Evolutionary conservation across 306 rosid species (phyloP).

Genomic region (Cotoneaster glaucophyllus): DNA sequence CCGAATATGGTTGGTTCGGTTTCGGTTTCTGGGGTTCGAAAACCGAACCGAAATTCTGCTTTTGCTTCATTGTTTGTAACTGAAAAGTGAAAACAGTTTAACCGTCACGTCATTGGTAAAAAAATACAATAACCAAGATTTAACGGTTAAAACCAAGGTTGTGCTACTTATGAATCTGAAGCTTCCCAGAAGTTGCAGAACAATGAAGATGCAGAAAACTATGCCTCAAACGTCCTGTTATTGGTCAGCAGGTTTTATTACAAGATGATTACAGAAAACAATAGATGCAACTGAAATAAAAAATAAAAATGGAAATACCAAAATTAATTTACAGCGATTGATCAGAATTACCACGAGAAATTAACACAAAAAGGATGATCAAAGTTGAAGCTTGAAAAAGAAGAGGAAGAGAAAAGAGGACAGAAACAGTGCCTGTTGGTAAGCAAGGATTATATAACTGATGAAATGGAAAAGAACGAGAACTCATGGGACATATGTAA

Average conservation of each 20-base stretch:
- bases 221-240: neutral
- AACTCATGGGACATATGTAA: neutral
- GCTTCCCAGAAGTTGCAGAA: neutral
- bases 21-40: too few relatives aligned
- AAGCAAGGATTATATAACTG: neutral
- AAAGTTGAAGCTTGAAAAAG: neutral
- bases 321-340: neutral
- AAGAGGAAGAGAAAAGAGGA: neutral
- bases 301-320: neutral
- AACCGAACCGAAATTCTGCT: neutral
- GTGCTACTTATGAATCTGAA: neutral
- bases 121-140: too few relatives aligned
- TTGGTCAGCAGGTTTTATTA: neutral
- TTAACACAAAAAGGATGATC: neutral
- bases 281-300: too few relatives aligned
- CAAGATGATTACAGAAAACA: neutral
- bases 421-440: neutral
- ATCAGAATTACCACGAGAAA: neutral
- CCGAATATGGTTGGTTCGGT: too few relatives aligned
- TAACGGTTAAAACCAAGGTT: neutral
- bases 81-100: too few relatives aligned
- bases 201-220: neutral
- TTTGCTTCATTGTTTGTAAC: neutral
- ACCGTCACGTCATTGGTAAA: neutral
- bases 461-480: neutral